phyloP scores from a whole-genome alignment of 2,329 filamentous ascomycete species.

The Microcyclospora tardicrescens region DNA sequence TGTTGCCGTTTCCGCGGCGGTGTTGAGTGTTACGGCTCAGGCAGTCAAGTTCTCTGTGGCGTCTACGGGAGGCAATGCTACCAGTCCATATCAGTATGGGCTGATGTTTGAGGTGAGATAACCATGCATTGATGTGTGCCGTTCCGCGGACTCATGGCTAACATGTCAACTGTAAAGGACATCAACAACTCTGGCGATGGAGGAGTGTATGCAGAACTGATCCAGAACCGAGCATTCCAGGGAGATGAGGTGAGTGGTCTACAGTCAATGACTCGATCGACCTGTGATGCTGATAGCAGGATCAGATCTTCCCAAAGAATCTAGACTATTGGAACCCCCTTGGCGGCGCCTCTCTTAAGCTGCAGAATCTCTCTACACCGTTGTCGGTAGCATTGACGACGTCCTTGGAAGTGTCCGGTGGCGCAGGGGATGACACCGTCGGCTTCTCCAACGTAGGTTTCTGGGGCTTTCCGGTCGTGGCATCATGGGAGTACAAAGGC shows the following conservation, averaged over 20 bases:
- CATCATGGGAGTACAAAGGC: constrained; percentile 19
- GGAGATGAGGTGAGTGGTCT: constrained; percentile 16
- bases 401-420: constrained; percentile 32
- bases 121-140: constrained; percentile 18
- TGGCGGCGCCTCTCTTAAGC: constrained; percentile 35
- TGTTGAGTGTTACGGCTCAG: constrained; percentile 7
- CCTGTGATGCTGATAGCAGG: constrained; percentile 32
- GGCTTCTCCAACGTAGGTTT: constrained; percentile 33
- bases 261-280: constrained; percentile 7
- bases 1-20: constrained; percentile 4
- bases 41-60: constrained; percentile 15
- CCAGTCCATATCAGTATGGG: constrained; percentile 29
- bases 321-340: constrained; percentile 39
- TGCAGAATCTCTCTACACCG: constrained; percentile 35
- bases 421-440: constrained; percentile 18
- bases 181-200: constrained; percentile 53
- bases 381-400: constrained; percentile 41
- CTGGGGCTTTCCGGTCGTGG: constrained; percentile 21
- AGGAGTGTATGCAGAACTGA: constrained; percentile 58
- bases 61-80: constrained; percentile 25
- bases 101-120: constrained; percentile 29
- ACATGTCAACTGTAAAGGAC: constrained; percentile 12
- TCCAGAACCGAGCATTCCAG: constrained; percentile 60
- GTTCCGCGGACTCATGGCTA: constrained; percentile 52
- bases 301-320: constrained; percentile 18